Evolutionary conservation across 2,329 filamentous ascomycete species (phyloP), one percentile per base, ranked within the genome.

Genomic region (Biscogniauxia marginata): DNA sequence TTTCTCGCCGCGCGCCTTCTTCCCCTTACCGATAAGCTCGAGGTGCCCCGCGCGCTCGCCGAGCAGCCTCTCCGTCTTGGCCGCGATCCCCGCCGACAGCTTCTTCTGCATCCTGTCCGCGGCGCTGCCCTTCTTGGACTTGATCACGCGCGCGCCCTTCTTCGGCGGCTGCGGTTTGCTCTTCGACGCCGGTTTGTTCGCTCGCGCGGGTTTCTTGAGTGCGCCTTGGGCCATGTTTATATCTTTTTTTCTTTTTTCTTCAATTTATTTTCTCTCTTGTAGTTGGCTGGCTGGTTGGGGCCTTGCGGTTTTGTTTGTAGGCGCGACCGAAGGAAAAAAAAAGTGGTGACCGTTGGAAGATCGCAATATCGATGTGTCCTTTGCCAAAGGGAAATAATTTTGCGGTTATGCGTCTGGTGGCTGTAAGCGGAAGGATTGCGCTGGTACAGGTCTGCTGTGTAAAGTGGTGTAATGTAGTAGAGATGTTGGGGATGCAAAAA

Each of bases 41-140:
- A 86, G 70, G 57, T 86, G 83, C 0, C 83, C 82, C 4, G 81
- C 83, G 7, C 83, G 74, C 74, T 85, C 81, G 57, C 82, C 82
- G 44, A 86, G 75, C 66, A 85, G 73, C 59, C 76, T 74, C 75
- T 86, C 83, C 25, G 83, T 86, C 73, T 77, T 76, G 56, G 74
- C 75, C 46, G 75, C 77, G 67, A 86, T 74, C 48, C 82, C 82
- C 3, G 79, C 76, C 11, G 80, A 77, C 67, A 80, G 81, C 70
- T 84, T 83, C 65, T 77, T 78, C 72, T 79, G 77, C 62, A 78
- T 64, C 74, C 81, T 83, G 73, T 83, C 80, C 63, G 79, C 74
- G 18, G 67, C 70, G 22, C 70, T 70, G 64, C 57, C 54, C 56
- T 63, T 68, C 56, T 65, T 65, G 22, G 64, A 45, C 60, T 66